These are phyloP conservation scores for Mycena venus DNA, from an alignment of 768 basidiomycete species.

Conservation along the genomic window DNA sequence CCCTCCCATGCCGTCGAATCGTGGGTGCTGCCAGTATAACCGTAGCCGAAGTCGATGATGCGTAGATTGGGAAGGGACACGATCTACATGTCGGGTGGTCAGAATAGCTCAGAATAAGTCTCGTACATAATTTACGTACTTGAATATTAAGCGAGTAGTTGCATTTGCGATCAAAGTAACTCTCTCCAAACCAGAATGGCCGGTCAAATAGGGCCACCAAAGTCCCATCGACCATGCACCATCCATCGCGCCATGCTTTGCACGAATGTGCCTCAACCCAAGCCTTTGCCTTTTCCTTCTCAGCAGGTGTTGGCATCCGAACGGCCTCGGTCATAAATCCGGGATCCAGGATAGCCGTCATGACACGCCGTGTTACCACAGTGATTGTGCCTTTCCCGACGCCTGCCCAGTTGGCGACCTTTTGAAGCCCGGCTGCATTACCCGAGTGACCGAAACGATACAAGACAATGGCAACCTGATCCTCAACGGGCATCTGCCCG, in stretches of 20 bases:
- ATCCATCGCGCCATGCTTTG: constrained; percentile 18
- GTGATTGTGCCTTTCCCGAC: constrained; percentile 20
- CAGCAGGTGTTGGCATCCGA: constrained; percentile 12
- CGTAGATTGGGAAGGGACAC: constrained; percentile 10
- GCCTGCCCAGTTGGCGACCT: constrained; percentile 19
- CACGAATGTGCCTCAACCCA: constrained; percentile 21
- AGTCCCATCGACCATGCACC: constrained; percentile 19
- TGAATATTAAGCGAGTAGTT: constrained; percentile 24
- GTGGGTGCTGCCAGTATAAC: no score
- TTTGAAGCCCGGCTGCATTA: constrained; percentile 15
- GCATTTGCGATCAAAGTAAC: no score
- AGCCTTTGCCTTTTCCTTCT: constrained; percentile 17
- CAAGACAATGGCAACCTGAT: constrained; percentile 11
- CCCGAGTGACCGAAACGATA: constrained; percentile 25
- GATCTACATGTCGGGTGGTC: background rate
- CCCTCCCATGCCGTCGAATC: constrained; percentile 38
- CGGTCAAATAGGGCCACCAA: background rate
- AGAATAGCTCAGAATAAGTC: no score
- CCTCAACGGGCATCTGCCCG: constrained; percentile 33
- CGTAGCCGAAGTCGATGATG: no score
- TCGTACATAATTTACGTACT: no score
- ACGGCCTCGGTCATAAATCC: constrained; percentile 17
- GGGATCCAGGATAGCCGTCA: constrained; percentile 17
- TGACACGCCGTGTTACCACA: constrained; percentile 8
- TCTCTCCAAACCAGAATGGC: constrained; percentile 20